These are phyloP conservation scores for Ambrosiella beaveri DNA, from an alignment of 2,329 filamentous ascomycete genomes.

Conservation along the genomic window DNA sequence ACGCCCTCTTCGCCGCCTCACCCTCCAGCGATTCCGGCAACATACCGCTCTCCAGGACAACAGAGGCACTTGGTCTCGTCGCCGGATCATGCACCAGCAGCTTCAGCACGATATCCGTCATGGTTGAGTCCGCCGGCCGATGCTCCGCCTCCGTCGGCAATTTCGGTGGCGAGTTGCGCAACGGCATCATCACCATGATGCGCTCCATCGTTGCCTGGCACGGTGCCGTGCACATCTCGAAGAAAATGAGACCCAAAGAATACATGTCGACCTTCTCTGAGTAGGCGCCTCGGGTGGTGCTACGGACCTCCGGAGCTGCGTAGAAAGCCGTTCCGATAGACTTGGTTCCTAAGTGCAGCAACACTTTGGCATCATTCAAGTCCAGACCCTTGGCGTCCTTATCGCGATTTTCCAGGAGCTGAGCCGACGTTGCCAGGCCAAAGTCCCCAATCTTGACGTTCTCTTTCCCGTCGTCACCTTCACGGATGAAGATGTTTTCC, in stretches of 20 bases:
- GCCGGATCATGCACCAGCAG: slow-evolving; percentile 69
- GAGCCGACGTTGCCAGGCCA: slow-evolving; percentile 77
- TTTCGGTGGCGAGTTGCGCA: slow-evolving; percentile 49
- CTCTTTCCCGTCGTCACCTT: slow-evolving; percentile 52
- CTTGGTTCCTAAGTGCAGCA: slow-evolving; percentile 46
- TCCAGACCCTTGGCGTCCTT: slow-evolving; percentile 21
- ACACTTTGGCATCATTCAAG: slow-evolving; percentile 15
- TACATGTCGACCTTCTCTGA: slow-evolving; percentile 98
- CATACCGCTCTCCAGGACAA: slow-evolving; percentile 70
- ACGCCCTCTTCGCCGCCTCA: slow-evolving; percentile 68
- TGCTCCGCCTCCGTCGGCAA: slow-evolving; percentile 54
- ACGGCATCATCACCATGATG: slow-evolving; percentile 43
- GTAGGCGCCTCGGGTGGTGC: slow-evolving; percentile 57
- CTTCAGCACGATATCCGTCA: slow-evolving; percentile 62
- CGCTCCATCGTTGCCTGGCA: slow-evolving; percentile 49
- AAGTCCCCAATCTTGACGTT: slow-evolving; percentile 96
- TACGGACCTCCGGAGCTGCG: slow-evolving; percentile 79
- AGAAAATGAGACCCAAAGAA: slow-evolving; percentile 91
- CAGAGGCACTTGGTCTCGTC: slow-evolving; percentile 63
- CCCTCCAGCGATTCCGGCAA: slow-evolving; percentile 85
- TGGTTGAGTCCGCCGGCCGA: slow-evolving; percentile 48
- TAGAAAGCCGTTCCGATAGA: slow-evolving; percentile 72
- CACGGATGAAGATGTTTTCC: slow-evolving; percentile 82
- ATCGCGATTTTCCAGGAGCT: slow-evolving; percentile 51
- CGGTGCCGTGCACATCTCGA: slow-evolving; percentile 76